phyloP scores from a whole-genome alignment of 176 grass and related monocot genomes.

The Carex littledalei region DNA sequence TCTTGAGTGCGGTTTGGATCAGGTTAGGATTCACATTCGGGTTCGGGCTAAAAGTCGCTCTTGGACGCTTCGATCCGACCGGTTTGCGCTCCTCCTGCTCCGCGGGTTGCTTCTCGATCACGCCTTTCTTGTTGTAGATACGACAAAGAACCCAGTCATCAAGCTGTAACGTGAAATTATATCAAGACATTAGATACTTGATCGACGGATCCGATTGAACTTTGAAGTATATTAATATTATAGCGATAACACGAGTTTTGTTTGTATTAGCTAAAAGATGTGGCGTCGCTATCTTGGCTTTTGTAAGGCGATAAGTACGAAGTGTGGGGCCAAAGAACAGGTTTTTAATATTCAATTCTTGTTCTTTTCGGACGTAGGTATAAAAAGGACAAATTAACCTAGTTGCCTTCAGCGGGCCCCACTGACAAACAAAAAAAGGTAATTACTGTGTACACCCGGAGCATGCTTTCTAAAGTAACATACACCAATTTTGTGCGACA shows the following conservation, averaged over 20 bases:
- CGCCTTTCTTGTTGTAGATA: conserved; percentile 95
- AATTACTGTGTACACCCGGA: conserved; percentile 12
- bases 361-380: neutral
- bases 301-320: conserved; percentile 3
- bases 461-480: neutral
- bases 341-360: neutral
- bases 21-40: neutral
- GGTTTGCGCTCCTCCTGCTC: conserved; percentile 15
- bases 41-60: neutral
- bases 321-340: neutral
- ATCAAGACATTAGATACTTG: neutral
- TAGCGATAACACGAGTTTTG: neutral
- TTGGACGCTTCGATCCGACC: conserved; percentile 16
- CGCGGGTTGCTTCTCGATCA: conserved; percentile 46
- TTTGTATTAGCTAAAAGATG: conserved; percentile 19
- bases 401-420: neutral
- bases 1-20: conserved; percentile 38
- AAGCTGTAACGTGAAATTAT: conserved; percentile 34
- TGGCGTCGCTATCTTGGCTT: conserved; percentile 5
- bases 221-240: neutral
- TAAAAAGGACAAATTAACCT: neutral
- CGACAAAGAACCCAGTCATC: conserved; percentile 96
- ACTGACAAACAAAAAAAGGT: neutral
- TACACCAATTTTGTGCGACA: neutral
- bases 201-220: neutral